phyloP scores from a whole-genome alignment of 768 basidiomycete genomes.

The Russula abietina region DNA sequence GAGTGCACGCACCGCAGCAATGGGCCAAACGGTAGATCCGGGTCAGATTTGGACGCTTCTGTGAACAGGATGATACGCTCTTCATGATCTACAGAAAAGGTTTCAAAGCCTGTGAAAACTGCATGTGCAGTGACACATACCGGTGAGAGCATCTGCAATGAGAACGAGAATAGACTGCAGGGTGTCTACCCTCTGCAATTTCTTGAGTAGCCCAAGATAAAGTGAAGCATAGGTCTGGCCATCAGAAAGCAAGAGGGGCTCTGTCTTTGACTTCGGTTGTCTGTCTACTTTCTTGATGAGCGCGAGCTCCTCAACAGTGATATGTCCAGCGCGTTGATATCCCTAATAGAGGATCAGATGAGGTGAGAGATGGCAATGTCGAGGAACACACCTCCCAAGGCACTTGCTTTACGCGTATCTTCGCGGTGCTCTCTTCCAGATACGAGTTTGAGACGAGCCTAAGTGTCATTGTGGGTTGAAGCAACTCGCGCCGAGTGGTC shows the following conservation, averaged over 20 bases:
- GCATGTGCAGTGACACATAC: constrained; percentile 36
- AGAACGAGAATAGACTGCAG: constrained; percentile 82
- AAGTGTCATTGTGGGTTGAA: constrained; percentile 50
- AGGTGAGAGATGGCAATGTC: not conserved
- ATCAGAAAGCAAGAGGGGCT: constrained; percentile 76
- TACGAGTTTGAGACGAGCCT: constrained; percentile 74
- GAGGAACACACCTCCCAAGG: constrained; percentile 81
- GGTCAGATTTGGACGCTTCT: constrained; percentile 53
- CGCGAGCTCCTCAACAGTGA: constrained; percentile 80
- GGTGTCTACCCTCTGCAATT: constrained; percentile 76
- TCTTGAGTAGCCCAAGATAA: constrained; percentile 85
- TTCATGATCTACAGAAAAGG: constrained; percentile 59
- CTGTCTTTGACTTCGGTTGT: constrained; percentile 64
- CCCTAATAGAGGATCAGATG: constrained; percentile 46
- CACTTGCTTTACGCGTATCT: constrained; percentile 85
- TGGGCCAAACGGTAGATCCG: constrained; percentile 74
- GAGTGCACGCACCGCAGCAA: constrained; percentile 55
- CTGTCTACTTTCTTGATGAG: constrained; percentile 89
- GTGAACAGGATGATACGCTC: constrained; percentile 78
- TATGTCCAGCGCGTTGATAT: constrained; percentile 88
- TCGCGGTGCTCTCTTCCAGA: constrained; percentile 81
- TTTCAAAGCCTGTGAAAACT: not conserved
- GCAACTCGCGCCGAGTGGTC: not conserved
- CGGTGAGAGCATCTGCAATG: constrained; percentile 82
- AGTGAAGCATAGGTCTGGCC: constrained; percentile 78